A percentile compares a stretch with the other conserved stretches of the same genome.
Conservation (phyloP, 805 yeast genomes). For the Candida corydali region DNA sequence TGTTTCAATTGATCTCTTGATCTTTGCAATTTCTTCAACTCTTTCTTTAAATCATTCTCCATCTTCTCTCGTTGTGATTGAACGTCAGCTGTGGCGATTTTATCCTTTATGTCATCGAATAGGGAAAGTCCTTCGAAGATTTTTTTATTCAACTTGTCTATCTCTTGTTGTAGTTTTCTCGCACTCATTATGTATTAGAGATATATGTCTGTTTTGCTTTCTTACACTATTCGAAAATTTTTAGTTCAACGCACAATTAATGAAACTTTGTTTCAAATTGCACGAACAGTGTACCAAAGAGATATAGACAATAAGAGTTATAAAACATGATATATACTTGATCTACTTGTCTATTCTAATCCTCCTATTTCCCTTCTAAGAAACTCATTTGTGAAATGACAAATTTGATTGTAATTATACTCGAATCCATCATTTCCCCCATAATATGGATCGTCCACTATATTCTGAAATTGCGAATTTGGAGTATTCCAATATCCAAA, state of each 20-base stretch:
- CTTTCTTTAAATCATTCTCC: conserved; percentile 88
- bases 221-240: too few species aligned
- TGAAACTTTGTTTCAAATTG: neutral
- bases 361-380: conserved; percentile 45
- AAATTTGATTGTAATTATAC: conserved; percentile 67
- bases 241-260: conserved; percentile 2
- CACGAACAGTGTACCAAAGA: too few species aligned
- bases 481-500: conserved; percentile 72
- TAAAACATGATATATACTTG: too few species aligned
- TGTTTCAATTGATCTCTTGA: conserved; percentile 92
- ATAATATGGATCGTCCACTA: conserved; percentile 89
- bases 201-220: too few species aligned
- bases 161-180: conserved; percentile 58
- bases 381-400: conserved; percentile 72
- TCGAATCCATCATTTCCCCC: conserved; percentile 86
- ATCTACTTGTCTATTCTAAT: conserved; percentile 9
- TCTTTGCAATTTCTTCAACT: conserved; percentile 90
- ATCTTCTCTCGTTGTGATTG: conserved; percentile 89
- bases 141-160: conserved; percentile 87
- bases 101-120: conserved; percentile 83
- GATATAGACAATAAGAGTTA: too few species aligned
- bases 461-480: conserved; percentile 43
- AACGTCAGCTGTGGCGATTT: conserved; percentile 74
- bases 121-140: conserved; percentile 86
- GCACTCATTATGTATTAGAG: conserved; percentile 44